Evolutionary conservation across 352 stramenopile genomes (phyloP), one percentile per base, ranked within the genome.

Genomic region (Phytopythium montanum): DNA sequence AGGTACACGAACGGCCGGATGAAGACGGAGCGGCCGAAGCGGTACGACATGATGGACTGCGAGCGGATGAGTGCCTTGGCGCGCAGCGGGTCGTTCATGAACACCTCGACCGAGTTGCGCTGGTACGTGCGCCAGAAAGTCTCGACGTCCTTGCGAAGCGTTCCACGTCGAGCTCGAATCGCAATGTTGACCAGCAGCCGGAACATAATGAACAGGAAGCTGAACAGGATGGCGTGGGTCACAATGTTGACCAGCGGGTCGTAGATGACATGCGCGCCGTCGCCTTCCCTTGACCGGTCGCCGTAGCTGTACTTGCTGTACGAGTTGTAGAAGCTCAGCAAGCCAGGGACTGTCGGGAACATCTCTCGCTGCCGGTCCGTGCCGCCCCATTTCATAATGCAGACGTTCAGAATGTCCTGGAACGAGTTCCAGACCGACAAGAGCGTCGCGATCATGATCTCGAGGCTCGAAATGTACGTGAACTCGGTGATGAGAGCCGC

Each of bases 1-100:
- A 71, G 46, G 51, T 70, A 66, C 33, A 70, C 54, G 44, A 70
- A 67, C 21, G 64, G 64, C 3, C 59, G 64, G 52, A 67, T 66
- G 44, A 64, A 67, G 28, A 70, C 55, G 26, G 64, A 42, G 18
- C 54, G 60, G 33, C 54, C 64, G 36, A 70, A 64, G 54, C 64
- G 64, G 45, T 70, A 64, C 34, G 39, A 58, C 64, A 70, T 70
- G 21, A 59, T 34, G 19, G 16, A 13, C 33, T 70, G 59, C 33
- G 64, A 70, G 7, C 64, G 64, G 6, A 70, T 34, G 18, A 67
- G 50, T 2, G 64, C 64, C 26, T 70, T 70, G 26, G 64, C 59
- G n/a, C 64, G 59, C 28, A 66, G 38, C 34, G 64, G 59, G 41
- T 62, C 41, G 31, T 66, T 53, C 64, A 70, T 70, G 59, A 63